Conservation (phyloP, 179 eudicot genomes). For the Patellifolia procumbens region DNA sequence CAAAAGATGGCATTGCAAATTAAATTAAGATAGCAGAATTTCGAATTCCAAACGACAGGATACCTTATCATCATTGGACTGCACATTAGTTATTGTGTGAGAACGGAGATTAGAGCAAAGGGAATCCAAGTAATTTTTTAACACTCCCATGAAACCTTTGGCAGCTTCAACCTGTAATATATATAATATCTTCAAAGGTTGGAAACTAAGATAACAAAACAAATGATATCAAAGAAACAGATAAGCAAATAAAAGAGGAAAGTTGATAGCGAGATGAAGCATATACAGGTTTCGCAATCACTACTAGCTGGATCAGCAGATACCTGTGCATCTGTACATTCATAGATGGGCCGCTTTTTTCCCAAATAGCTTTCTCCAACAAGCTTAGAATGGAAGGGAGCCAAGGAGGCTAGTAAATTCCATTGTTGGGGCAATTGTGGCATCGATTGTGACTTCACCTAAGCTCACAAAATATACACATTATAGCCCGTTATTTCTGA, state of each 20-base stretch:
- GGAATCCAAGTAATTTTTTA: conserved; percentile 72
- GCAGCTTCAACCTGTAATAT: conserved; percentile 79
- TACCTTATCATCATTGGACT: conserved; percentile 97
- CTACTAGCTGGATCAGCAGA: background rate
- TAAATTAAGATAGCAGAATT: no score
- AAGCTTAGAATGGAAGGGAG: conserved; percentile 77
- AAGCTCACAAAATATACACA: conserved; percentile 10
- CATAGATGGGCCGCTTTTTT: conserved; percentile 67
- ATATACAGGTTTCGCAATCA: conserved; percentile 1
- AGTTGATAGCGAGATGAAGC: background rate
- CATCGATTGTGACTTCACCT: conserved; percentile 78
- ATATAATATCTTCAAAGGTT: background rate
- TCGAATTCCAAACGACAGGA: background rate
- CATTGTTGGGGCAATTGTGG: conserved; percentile 71
- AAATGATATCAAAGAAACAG: background rate
- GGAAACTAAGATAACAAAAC: background rate
- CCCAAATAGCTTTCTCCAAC: conserved; percentile 92
- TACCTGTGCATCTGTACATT: conserved; percentile 89
- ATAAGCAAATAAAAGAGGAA: conserved; percentile 3
- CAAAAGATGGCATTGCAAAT: no score
- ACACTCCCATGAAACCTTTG: conserved; percentile 63
- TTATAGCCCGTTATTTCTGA: background rate
- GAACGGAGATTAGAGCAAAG: conserved; percentile 91
- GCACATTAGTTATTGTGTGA: conserved; percentile 93
- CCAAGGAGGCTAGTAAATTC: conserved; percentile 59